phyloP scores from a whole-genome alignment of 768 basidiomycete genomes.

The Chalciporus pseudorubinellus region DNA sequence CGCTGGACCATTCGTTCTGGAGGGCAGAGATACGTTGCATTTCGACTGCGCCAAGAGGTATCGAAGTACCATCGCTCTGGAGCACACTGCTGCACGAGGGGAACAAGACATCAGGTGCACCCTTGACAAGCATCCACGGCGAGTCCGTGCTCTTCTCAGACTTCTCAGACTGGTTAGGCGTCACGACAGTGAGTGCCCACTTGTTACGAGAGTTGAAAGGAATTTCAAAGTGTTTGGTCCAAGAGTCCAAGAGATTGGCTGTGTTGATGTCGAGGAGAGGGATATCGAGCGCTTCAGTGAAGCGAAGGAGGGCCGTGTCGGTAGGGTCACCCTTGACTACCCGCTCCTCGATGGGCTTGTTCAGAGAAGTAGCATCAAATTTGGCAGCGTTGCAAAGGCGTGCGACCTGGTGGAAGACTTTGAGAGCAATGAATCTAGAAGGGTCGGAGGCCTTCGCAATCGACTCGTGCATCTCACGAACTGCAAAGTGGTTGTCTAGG shows the following conservation, averaged over 20 bases:
- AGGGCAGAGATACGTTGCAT: slow-evolving; percentile 21
- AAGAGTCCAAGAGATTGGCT: slow-evolving; percentile 17
- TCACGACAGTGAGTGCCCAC: slow-evolving; percentile 49
- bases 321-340: slow-evolving; percentile 47
- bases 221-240: slow-evolving; percentile 33
- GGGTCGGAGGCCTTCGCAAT: slow-evolving; percentile 9
- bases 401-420: slow-evolving; percentile 36
- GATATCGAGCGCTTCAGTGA: slow-evolving; percentile 35
- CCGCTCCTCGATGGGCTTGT: slow-evolving; percentile 31
- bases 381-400: slow-evolving; percentile 56
- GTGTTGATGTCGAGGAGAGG: slow-evolving; percentile 19
- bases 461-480: slow-evolving; percentile 12
- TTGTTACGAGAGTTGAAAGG: slow-evolving; percentile 54
- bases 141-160: slow-evolving; percentile 2
- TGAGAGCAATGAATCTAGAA: slow-evolving; percentile 14
- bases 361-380: slow-evolving; percentile 38
- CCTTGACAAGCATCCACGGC: slow-evolving; percentile 49
- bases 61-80: slow-evolving; percentile 29
- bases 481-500: slow-evolving; percentile 25
- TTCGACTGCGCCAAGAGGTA: slow-evolving; percentile 30
- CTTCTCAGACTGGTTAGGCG: background rate
- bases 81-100: slow-evolving; percentile 36
- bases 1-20: slow-evolving; percentile 44
- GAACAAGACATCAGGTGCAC: slow-evolving; percentile 56
- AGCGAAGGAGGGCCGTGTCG: slow-evolving; percentile 52